These are phyloP conservation scores for Metarhizium guizhouense DNA, from an alignment of 2,329 filamentous ascomycete species.

Conservation along the genomic window DNA sequence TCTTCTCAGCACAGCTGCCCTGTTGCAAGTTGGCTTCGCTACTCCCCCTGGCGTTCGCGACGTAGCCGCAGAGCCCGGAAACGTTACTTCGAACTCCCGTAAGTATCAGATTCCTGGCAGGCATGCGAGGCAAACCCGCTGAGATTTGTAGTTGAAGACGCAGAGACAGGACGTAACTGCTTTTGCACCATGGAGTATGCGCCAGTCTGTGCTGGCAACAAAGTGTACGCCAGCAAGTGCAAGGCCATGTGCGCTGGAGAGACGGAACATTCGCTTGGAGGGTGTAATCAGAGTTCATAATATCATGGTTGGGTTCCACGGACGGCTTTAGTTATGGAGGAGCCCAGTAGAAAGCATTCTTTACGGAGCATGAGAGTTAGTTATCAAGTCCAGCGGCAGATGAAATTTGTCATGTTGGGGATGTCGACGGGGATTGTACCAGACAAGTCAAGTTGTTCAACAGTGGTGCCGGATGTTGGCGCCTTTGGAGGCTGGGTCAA, in stretches of 20 bases:
- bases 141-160: neutral
- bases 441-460: no score
- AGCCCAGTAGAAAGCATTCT: no score
- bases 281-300: neutral
- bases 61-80: neutral
- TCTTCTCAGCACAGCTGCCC: neutral
- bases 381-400: no score
- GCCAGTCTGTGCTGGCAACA: neutral
- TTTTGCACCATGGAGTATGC: neutral
- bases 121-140: neutral
- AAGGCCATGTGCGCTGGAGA: neutral
- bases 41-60: neutral
- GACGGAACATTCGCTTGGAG: neutral
- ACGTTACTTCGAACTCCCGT: neutral
- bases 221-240: neutral
- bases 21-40: neutral
- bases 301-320: no score
- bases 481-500: no score
- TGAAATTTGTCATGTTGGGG: no score
- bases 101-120: neutral
- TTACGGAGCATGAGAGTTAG: no score
- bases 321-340: no score
- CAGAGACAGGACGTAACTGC: neutral
- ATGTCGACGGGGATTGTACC: no score
- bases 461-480: no score